These are phyloP conservation scores for Penicillium aurantiogriseum DNA, from an alignment of 2,329 filamentous ascomycete genomes.

Conservation along the genomic window DNA sequence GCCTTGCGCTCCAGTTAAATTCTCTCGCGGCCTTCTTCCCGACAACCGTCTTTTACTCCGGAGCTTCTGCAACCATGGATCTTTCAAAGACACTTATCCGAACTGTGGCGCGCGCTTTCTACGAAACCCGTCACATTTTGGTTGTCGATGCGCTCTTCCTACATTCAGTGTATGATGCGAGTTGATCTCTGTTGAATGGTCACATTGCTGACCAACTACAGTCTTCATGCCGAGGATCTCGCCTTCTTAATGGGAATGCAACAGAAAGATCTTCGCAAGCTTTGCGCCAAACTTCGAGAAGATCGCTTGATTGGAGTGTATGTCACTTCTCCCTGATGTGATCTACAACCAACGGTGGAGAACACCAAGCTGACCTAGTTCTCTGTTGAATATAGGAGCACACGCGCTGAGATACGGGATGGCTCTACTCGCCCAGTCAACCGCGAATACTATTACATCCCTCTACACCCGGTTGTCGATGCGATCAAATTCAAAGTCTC, in stretches of 20 bases:
- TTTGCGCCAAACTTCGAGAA: conserved; percentile 80
- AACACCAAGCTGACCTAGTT: conserved; percentile 17
- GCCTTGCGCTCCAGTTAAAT: conserved; percentile 6
- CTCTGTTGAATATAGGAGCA: conserved; percentile 52
- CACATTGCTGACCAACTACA: conserved; percentile 32
- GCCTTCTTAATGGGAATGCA: conserved; percentile 85
- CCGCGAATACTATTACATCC: conserved; percentile 95
- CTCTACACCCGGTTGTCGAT: conserved; percentile 91
- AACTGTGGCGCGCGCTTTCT: conserved; percentile 82
- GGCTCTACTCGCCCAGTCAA: conserved; percentile 78
- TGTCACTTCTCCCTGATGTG: conserved; percentile 25
- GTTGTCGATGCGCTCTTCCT: conserved; percentile 76
- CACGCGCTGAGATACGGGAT: conserved; percentile 73
- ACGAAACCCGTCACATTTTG: conserved; percentile 78
- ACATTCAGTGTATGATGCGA: conserved; percentile 61
- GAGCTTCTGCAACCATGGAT: conserved; percentile 50
- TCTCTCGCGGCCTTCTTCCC: background rate
- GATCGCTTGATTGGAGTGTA: conserved; percentile 83
- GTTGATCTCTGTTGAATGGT: conserved; percentile 6
- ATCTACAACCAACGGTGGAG: background rate
- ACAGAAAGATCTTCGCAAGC: conserved; percentile 85
- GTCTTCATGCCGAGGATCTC: conserved; percentile 81
- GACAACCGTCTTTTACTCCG: background rate
- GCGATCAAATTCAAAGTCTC: conserved; percentile 94
- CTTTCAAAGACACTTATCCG: conserved; percentile 77